Conservation (phyloP, 768 basidiomycete genomes). For the Paxillus ammoniavirescens region DNA sequence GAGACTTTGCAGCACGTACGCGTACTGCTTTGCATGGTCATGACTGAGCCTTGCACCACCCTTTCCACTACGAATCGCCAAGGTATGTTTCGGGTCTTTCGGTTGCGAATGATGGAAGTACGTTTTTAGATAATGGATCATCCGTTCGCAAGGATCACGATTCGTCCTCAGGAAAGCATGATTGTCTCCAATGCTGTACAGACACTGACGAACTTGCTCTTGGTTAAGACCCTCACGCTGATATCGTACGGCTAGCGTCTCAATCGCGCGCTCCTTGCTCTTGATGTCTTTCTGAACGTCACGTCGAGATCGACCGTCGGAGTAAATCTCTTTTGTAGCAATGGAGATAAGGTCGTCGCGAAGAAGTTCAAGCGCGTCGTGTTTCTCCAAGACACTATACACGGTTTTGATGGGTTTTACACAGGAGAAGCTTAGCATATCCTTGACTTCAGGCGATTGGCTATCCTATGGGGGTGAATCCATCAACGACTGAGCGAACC, state of each 20-base stretch:
- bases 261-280: constrained; percentile 81
- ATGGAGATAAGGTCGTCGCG: constrained; percentile 72
- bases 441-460: constrained; percentile 78
- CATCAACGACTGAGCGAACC: background rate
- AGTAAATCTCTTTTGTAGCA: constrained; percentile 81
- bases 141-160: constrained; percentile 83
- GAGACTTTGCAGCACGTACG: constrained; percentile 82
- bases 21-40: constrained; percentile 82
- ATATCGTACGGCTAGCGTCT: constrained; percentile 65
- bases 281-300: constrained; percentile 87
- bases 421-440: constrained; percentile 76
- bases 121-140: constrained; percentile 74
- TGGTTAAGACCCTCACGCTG: constrained; percentile 55
- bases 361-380: constrained; percentile 64
- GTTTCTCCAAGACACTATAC: constrained; percentile 60
- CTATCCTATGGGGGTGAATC: constrained; percentile 57
- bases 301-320: constrained; percentile 66
- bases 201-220: constrained; percentile 70
- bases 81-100: constrained; percentile 59
- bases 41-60: constrained; percentile 80
- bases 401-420: constrained; percentile 79
- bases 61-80: constrained; percentile 80
- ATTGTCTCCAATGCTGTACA: constrained; percentile 89
- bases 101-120: constrained; percentile 75
- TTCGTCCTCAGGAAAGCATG: constrained; percentile 85